A percentile compares a stretch with the other conserved stretches of the same genome.
Evolutionary conservation across 352 stramenopile genomes (phyloP).

Genomic region (Pythium phragmiticola): DNA sequence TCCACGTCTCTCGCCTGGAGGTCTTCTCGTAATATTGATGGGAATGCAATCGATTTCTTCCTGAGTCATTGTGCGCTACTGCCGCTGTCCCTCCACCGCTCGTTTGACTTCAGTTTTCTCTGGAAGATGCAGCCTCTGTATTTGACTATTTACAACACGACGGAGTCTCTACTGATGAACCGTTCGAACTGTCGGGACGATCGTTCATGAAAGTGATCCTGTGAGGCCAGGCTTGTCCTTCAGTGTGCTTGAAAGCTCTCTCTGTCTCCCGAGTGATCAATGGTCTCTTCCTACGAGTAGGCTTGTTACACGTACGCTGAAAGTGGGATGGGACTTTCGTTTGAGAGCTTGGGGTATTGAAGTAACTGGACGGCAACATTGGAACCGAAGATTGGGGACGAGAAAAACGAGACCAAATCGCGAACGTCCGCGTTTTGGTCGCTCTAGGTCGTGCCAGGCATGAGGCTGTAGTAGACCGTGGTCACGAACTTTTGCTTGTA

Average conservation of each 20-base stretch:
- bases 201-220: not conserved
- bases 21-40: slow-evolving; percentile 18
- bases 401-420: not conserved
- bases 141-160: slow-evolving; percentile 15
- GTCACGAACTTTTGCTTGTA: slow-evolving; percentile 98
- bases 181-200: not conserved
- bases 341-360: not conserved
- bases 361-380: not conserved
- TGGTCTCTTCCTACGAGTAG: not conserved
- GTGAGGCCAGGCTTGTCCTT: not conserved
- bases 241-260: not conserved
- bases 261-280: not conserved
- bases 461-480: slow-evolving; percentile 97
- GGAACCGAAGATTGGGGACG: not conserved
- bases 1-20: not conserved
- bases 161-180: not conserved
- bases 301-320: not conserved
- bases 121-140: slow-evolving; percentile 2
- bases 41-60: slow-evolving; percentile 1
- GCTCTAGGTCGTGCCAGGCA: slow-evolving; percentile 77
- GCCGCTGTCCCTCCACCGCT: not conserved
- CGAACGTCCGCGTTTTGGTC: not conserved
- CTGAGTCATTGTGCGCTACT: not conserved
- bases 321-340: not conserved
- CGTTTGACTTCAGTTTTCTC: not conserved